phyloP scores from a whole-genome alignment of 2,329 filamentous ascomycete genomes.

The Diplodia scrobiculata region DNA sequence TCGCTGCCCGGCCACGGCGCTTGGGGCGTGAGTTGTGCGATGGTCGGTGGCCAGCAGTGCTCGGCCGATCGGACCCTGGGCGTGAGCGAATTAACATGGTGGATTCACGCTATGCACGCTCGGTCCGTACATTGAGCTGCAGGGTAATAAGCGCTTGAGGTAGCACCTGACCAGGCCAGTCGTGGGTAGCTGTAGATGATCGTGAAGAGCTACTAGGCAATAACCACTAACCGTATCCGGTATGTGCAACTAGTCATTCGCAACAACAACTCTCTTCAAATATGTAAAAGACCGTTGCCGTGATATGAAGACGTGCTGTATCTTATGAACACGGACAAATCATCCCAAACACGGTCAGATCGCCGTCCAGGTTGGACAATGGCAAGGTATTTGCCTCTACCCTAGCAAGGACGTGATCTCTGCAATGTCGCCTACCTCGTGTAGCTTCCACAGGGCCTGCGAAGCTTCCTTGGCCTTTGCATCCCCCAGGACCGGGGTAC shows the following conservation, averaged over 20 bases:
- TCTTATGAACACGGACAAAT: too few relatives aligned
- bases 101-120: neutral
- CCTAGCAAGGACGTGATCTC: neutral
- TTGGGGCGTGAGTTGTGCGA: neutral
- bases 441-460: constrained; percentile 30
- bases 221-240: neutral
- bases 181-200: neutral
- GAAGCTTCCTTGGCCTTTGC: constrained; percentile 41
- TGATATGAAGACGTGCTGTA: neutral
- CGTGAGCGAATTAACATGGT: constrained; percentile 9
- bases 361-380: neutral
- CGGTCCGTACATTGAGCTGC: neutral
- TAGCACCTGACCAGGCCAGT: neutral
- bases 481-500: constrained; percentile 47
- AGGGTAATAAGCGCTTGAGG: neutral
- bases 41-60: neutral
- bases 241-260: neutral
- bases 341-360: too few relatives aligned
- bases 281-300: neutral
- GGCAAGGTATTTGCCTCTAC: neutral
- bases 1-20: neutral
- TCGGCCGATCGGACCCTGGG: constrained; percentile 15
- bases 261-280: neutral
- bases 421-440: constrained; percentile 30
- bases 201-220: neutral